Evolutionary conservation across 148 eudicot genomes (phyloP).

Genomic region (Salicornia ramosissima): DNA sequence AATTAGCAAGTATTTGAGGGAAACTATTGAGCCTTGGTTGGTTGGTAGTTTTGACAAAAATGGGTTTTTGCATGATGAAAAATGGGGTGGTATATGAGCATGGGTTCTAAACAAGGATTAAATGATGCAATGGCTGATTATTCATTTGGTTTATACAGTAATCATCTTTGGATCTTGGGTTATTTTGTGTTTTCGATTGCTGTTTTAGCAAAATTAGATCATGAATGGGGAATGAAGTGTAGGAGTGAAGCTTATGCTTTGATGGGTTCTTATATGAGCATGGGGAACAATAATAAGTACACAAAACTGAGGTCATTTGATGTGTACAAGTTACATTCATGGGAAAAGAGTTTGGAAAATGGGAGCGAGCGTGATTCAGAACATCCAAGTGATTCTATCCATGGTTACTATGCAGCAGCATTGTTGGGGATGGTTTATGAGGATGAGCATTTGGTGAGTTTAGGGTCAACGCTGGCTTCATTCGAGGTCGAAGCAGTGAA

Average conservation of each 20-base stretch:
- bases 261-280: slow-evolving; percentile 15
- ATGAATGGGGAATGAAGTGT: slow-evolving; percentile 22
- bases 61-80: slow-evolving; percentile 20
- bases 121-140: background rate
- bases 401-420: slow-evolving; percentile 9
- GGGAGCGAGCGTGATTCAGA: background rate
- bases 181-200: slow-evolving; percentile 22
- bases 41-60: slow-evolving; percentile 13
- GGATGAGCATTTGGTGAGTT: background rate
- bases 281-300: background rate
- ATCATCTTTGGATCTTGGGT: slow-evolving; percentile 4
- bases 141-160: background rate
- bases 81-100: slow-evolving; percentile 16
- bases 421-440: slow-evolving; percentile 18
- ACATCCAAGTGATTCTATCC: background rate
- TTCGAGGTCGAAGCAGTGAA: slow-evolving; percentile 12
- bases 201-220: slow-evolving; percentile 19
- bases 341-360: background rate
- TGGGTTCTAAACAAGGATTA: background rate
- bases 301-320: slow-evolving; percentile 9
- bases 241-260: slow-evolving; percentile 20
- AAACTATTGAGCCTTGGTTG: slow-evolving; percentile 19
- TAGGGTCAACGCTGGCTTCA: slow-evolving; percentile 14
- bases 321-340: slow-evolving; percentile 14
- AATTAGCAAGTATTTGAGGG: slow-evolving; percentile 14